phyloP scores from a whole-genome alignment of 2,329 filamentous ascomycete genomes.

The Metarhizium album region DNA sequence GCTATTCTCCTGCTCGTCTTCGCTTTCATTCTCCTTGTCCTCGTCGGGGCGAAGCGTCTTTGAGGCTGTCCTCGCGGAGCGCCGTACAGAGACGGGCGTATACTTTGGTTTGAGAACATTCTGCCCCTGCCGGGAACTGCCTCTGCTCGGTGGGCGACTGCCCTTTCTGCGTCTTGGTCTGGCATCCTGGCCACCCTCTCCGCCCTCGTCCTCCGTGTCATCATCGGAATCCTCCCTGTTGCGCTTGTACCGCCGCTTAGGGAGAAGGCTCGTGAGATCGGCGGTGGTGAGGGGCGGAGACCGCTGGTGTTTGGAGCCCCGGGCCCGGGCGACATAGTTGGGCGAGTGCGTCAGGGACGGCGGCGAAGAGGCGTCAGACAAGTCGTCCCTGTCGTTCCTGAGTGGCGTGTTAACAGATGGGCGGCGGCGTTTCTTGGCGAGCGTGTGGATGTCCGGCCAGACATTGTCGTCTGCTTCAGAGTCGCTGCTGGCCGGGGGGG shows the following conservation, averaged over 20 bases:
- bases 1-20: conserved; percentile 26
- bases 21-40: conserved; percentile 47
- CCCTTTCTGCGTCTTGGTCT: conserved; percentile 22
- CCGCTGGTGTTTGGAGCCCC: conserved; percentile 24
- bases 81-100: conserved; percentile 11
- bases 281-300: conserved; percentile 40
- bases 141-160: conserved; percentile 20
- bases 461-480: conserved; percentile 31
- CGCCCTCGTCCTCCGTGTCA: conserved; percentile 33
- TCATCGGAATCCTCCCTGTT: conserved; percentile 28
- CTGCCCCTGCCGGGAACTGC: conserved; percentile 3
- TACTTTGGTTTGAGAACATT: conserved; percentile 16
- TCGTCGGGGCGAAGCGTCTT: conserved; percentile 44
- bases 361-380: conserved; percentile 51
- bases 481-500: conserved; percentile 44
- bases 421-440: conserved; percentile 36
- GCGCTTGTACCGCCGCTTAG: conserved; percentile 37
- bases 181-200: conserved; percentile 41
- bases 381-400: conserved; percentile 22
- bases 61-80: conserved; percentile 15
- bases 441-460: conserved; percentile 42
- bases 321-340: conserved; percentile 30
- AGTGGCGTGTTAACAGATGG: conserved; percentile 26
- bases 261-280: conserved; percentile 42
- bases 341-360: conserved; percentile 58